phyloP scores from a whole-genome alignment of 129 eudicot genomes.

The Flaveria ramosissima region DNA sequence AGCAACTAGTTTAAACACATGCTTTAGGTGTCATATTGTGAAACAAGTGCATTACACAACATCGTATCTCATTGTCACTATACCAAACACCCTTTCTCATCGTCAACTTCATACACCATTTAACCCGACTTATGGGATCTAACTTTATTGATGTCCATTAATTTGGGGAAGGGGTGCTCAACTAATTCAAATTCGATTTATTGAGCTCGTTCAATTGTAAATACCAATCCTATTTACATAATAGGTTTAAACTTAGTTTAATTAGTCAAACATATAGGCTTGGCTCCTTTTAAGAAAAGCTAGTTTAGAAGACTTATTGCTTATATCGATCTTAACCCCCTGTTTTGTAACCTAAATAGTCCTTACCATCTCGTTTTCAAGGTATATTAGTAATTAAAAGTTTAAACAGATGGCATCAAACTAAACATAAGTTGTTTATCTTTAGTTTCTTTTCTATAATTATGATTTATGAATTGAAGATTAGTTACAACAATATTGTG shows the following conservation, averaged over 20 bases:
- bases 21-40: background rate
- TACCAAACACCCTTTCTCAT: background rate
- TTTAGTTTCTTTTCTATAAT: too few relatives aligned
- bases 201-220: background rate
- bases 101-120: background rate
- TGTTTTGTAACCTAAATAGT: background rate
- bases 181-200: background rate
- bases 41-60: background rate
- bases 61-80: background rate
- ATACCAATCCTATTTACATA: background rate
- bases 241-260: background rate
- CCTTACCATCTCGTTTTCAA: background rate
- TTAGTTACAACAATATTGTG: background rate
- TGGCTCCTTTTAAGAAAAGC: background rate
- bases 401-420: background rate
- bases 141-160: background rate
- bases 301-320: background rate
- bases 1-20: background rate
- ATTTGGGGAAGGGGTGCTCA: background rate
- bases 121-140: background rate
- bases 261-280: slow-evolving; percentile 3
- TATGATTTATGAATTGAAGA: too few relatives aligned
- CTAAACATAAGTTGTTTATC: background rate
- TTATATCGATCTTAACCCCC: background rate
- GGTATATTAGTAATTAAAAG: too few relatives aligned